Conservation (phyloP, 2,329 filamentous ascomycete species). For the Fusarium pseudoanthophilum region DNA sequence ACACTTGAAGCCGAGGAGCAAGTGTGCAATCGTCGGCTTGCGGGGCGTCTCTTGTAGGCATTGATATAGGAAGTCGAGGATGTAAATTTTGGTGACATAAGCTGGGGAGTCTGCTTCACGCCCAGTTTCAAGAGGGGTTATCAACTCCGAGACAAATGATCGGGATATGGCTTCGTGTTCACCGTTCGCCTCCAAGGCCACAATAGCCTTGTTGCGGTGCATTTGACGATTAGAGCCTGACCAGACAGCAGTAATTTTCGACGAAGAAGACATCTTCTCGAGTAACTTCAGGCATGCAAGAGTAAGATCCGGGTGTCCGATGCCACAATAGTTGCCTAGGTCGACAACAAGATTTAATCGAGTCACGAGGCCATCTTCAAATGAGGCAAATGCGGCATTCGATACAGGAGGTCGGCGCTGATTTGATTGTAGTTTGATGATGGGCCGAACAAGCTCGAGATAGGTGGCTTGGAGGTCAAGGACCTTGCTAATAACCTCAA, state of each 20-base stretch:
- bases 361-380: slow-evolving; percentile 90
- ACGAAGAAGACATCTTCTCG: slow-evolving; percentile 86
- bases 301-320: slow-evolving; percentile 83
- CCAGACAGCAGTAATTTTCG: slow-evolving; percentile 79
- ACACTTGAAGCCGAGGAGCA: slow-evolving; percentile 88
- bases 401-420: slow-evolving; percentile 71
- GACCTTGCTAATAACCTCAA: slow-evolving; percentile 85
- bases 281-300: slow-evolving; percentile 83
- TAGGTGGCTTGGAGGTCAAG: slow-evolving; percentile 92
- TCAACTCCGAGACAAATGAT: slow-evolving; percentile 76
- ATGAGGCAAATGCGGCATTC: slow-evolving; percentile 78
- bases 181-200: slow-evolving; percentile 84
- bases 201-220: slow-evolving; percentile 84
- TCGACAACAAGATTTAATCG: slow-evolving; percentile 83
- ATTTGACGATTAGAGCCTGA: slow-evolving; percentile 68
- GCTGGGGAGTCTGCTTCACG: slow-evolving; percentile 74
- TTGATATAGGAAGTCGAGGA: slow-evolving; percentile 86
- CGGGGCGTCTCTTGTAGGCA: slow-evolving; percentile 80
- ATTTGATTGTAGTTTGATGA: slow-evolving; percentile 74
- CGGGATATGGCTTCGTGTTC: slow-evolving; percentile 83
- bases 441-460: slow-evolving; percentile 84
- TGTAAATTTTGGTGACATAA: slow-evolving; percentile 84
- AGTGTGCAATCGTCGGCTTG: slow-evolving; percentile 87
- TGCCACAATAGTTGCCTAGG: slow-evolving; percentile 86
- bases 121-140: slow-evolving; percentile 76